Base-by-base conservation (phyloP, 176 grass and related monocot species). In the Phragmites australis region DNA sequence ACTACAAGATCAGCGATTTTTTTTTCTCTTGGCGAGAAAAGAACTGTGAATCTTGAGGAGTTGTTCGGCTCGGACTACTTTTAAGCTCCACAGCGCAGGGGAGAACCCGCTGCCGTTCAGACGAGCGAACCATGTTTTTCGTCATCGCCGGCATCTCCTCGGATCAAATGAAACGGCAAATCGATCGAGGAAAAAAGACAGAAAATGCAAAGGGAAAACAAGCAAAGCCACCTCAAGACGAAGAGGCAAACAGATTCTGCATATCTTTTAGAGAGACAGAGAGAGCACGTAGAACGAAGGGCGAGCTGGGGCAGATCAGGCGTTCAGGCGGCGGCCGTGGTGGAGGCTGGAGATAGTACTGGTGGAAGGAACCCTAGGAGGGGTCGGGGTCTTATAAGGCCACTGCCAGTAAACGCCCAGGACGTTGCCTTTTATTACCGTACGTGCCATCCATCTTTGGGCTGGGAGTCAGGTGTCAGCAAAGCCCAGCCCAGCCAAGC, bases 41-140 rank as follows among this genome's bases (percentile, higher is more conserved):
- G 6, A 12, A 8, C 2, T 45, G 11, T 49, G 62, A 18, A 58
- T 69, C 21, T 1, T 9, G 34, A 32, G 23, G 34, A 27, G 34
- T 0, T 0, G 15, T 16, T n/a, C 0, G 50, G 78, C 65, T 82
- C 79, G 16, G 70, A 66, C 58, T 30, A 65, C 70, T 83, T 83
- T 83, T 65, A 67, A 75, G 70, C 37, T 83, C 34, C 52, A 18
- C 62, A 76, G 34, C 40, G 48, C 49, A 18, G 32, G 76, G 61
- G 19, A n/a, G 13, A 76, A 22, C 57, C 55, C 48, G 74, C 86
- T 74, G 17, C 87, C 77, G 9, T 65, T 81, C 49, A 81, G 87
- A 81, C 87, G 71, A 89, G 82, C 71, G 82, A 89, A 85, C 87
- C 82, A 37, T 70, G 47, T 81, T 85, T 76, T 54, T 89, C 87